Conservation (phyloP, 2,329 filamentous ascomycete genomes). For the Trichoderma gracile region DNA sequence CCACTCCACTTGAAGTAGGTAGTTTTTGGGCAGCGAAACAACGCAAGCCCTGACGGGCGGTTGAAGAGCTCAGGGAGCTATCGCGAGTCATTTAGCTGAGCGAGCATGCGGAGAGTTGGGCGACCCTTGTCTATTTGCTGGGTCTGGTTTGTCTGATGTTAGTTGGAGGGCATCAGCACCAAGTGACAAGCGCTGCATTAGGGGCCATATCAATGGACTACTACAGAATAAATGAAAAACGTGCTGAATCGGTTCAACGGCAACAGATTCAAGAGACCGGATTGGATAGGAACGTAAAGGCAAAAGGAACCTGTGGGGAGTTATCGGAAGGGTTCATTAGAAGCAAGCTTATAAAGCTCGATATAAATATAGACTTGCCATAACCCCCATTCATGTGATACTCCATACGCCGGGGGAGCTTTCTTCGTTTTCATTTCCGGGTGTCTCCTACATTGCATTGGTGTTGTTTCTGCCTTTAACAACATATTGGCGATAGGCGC, state of each 20-base stretch:
- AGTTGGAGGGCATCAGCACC: background rate
- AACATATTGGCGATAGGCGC: background rate
- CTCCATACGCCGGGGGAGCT: too few relatives aligned
- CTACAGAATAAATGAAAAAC: background rate
- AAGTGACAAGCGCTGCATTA: constrained; percentile 6
- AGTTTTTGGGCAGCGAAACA: too few relatives aligned
- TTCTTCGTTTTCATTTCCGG: too few relatives aligned
- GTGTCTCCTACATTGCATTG: background rate
- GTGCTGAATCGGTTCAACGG: background rate
- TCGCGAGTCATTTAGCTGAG: too few relatives aligned
- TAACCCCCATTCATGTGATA: too few relatives aligned
- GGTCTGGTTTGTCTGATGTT: background rate
- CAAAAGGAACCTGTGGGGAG: background rate
- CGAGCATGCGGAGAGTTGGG: background rate
- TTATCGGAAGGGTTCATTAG: too few relatives aligned
- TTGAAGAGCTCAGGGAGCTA: too few relatives aligned
- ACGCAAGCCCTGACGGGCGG: too few relatives aligned
- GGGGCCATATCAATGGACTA: background rate
- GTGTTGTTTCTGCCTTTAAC: background rate
- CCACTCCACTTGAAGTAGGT: too few relatives aligned
- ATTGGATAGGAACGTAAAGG: background rate
- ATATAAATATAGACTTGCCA: too few relatives aligned
- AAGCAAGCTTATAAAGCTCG: too few relatives aligned
- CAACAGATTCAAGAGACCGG: background rate
- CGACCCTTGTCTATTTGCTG: background rate